Conservation (phyloP, 148 eudicot species). For the Vaccinium corymbosum region DNA sequence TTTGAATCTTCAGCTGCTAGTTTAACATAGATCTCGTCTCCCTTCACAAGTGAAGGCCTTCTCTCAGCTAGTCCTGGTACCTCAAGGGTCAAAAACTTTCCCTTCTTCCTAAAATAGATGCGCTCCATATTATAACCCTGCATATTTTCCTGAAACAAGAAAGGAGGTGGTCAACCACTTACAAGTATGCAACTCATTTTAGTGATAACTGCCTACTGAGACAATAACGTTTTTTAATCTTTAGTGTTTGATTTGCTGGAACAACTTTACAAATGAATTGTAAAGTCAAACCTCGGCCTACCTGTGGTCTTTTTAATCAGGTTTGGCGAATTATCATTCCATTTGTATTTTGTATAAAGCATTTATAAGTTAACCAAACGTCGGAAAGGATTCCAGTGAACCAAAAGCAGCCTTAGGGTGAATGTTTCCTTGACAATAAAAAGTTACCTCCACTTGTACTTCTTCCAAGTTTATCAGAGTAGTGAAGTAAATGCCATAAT, state of each 20-base stretch:
- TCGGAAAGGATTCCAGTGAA: constrained; percentile 10
- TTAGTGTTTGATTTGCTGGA: not conserved
- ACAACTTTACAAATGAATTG: constrained; percentile 6
- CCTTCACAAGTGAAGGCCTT: constrained; percentile 84
- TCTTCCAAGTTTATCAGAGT: constrained; percentile 77
- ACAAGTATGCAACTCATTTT: constrained; percentile 4
- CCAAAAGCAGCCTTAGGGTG: not conserved
- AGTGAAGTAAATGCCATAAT: constrained; percentile 54
- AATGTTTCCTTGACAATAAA: not conserved
- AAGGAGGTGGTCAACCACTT: not conserved
- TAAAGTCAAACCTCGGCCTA: constrained; percentile 7
- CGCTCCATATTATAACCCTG: constrained; percentile 67
- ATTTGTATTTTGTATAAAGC: not conserved
- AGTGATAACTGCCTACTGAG: not conserved
- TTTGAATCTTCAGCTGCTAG: constrained; percentile 34
- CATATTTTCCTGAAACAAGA: constrained; percentile 65
- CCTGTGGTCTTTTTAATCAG: not conserved
- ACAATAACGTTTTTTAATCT: not conserved
- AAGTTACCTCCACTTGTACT: constrained; percentile 69
- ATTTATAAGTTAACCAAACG: not conserved
- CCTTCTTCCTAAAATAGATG: constrained; percentile 48
- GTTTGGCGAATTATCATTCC: not conserved
- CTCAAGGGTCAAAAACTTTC: constrained; percentile 56
- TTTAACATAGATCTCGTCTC: constrained; percentile 53
- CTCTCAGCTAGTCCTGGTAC: constrained; percentile 86